phyloP scores from a whole-genome alignment of 1,284 basidiomycete genomes.

The Pseudozyma sp. region DNA sequence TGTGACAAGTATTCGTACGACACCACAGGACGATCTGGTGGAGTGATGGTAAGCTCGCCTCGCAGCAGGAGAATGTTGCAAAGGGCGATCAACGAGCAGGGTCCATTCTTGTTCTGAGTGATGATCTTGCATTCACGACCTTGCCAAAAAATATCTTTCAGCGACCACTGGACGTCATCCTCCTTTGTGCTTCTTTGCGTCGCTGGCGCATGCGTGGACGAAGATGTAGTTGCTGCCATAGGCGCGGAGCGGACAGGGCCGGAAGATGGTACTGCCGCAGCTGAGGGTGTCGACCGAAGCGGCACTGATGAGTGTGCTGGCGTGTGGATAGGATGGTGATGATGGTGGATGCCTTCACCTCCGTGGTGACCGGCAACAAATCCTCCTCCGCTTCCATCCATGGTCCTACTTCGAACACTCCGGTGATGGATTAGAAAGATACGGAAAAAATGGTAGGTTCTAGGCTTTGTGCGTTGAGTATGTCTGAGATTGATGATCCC shows the following conservation, averaged over 20 bases:
- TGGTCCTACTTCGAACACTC: too few relatives aligned
- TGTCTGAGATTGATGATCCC: too few relatives aligned
- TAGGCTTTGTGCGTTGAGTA: too few relatives aligned
- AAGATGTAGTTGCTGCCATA: slow-evolving; percentile 1
- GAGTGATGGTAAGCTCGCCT: slow-evolving; percentile 69
- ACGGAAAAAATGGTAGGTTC: too few relatives aligned
- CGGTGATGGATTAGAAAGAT: too few relatives aligned
- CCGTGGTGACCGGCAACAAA: too few relatives aligned
- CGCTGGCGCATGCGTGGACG: neutral
- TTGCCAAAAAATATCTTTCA: slow-evolving; percentile 59
- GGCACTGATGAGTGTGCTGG: too few relatives aligned
- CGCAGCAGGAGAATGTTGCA: slow-evolving; percentile 63
- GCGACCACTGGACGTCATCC: slow-evolving; percentile 61
- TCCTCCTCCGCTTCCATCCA: too few relatives aligned
- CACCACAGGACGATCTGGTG: slow-evolving; percentile 75
- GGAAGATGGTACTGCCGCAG: too few relatives aligned
- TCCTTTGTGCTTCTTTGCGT: neutral
- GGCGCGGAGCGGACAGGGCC: neutral
- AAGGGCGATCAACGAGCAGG: slow-evolving; percentile 89
- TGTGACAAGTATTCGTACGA: slow-evolving; percentile 85
- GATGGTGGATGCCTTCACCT: too few relatives aligned
- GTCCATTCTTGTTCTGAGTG: slow-evolving; percentile 73
- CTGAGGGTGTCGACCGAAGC: too few relatives aligned
- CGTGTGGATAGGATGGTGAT: too few relatives aligned
- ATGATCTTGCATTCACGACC: slow-evolving; percentile 57